Base-by-base conservation (phyloP, 2,329 filamentous ascomycete genomes). In the Lachnellula occidentalis region DNA sequence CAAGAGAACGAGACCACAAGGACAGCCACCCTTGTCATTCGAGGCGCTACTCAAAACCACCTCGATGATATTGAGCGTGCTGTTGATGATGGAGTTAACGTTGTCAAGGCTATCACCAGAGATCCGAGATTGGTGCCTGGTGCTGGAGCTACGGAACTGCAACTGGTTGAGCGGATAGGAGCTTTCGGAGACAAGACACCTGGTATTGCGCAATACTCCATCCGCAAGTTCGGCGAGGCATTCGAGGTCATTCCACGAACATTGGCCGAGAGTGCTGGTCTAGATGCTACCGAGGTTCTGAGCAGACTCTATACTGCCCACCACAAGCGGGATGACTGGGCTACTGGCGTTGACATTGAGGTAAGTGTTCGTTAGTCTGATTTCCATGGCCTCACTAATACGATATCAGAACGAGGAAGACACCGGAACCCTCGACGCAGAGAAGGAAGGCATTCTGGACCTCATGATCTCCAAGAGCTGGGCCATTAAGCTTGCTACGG, bases 51-150 rank as follows among this genome's bases (percentile, higher is more conserved):
- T 5, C 92, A 97, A 74, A 99, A 99, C 77, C 90, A 97, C 72
- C 84, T 99, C 22, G 94, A 99, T 68, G 94, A 99, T 66, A 82
- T 99, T 36, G 94, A 99, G 79, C 87, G 94, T 61, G 94, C 94
- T 49, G 92, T 99, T 54, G 94, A 99, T 66, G 94, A 99, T 64
- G 94, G 94, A 61, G 94, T 99, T 71, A 99, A 97, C 69, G 95
- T 95, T 50, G 88, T 99, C 72, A 99, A 99, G 78, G 94, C 94
- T 61, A 95, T 99, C 71, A 97, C 94, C 58, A 89, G 89, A 71
- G 95, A 99, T 70, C 78, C 92, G 6, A 83, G 92, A 60, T 80
- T 99, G 55, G 92, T 99, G 0, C 91, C 94, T 37, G 94, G 94
- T 61, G 94, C 94, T 31, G 95, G 94, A 66, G 92, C 94, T 47